Percentiles rank a stretch among this genome's conserved stretches.
Conservation (phyloP, 2,329 filamentous ascomycete genomes). For the Keithomyces neogunnii region DNA sequence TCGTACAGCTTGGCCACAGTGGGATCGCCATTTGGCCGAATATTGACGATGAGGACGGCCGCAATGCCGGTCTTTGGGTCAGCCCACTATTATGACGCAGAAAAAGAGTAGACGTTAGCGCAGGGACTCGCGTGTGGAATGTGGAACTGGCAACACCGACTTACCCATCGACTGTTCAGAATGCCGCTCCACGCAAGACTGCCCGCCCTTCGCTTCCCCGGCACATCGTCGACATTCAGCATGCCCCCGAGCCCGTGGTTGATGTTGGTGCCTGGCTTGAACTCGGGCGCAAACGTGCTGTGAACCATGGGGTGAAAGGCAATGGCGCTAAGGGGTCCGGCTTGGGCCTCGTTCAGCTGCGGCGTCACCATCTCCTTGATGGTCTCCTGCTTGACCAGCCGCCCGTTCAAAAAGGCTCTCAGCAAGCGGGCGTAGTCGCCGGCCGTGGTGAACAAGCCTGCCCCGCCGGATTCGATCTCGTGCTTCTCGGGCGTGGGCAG, state of each 20-base stretch:
- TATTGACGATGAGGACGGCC: constrained; percentile 28
- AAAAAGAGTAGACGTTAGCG: neutral
- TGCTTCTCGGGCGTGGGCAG: constrained; percentile 19
- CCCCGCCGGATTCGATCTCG: constrained; percentile 32
- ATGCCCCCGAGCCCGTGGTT: constrained; percentile 30
- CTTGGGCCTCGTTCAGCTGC: constrained; percentile 27
- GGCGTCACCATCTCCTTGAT: constrained; percentile 29
- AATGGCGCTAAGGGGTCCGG: constrained; percentile 10
- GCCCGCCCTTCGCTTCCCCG: constrained; percentile 30
- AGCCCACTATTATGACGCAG: constrained; percentile 21
- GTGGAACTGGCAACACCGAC: constrained; percentile 10
- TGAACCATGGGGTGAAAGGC: constrained; percentile 14
- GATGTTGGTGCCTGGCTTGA: constrained; percentile 22
- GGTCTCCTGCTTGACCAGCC: constrained; percentile 21
- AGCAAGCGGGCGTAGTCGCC: constrained; percentile 30
- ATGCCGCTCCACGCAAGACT: constrained; percentile 37
- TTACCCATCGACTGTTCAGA: constrained; percentile 33
- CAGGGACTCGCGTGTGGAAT: neutral
- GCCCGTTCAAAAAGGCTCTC: constrained; percentile 21
- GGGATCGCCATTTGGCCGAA: constrained; percentile 29
- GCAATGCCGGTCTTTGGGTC: constrained; percentile 30
- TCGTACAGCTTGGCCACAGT: constrained; percentile 27
- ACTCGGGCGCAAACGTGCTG: constrained; percentile 26
- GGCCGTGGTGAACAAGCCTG: constrained; percentile 33
- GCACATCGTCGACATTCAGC: constrained; percentile 29